Evolutionary conservation across 2,329 filamentous ascomycete species (phyloP).

Genomic region (Arthrobotrys pseudoclavata): DNA sequence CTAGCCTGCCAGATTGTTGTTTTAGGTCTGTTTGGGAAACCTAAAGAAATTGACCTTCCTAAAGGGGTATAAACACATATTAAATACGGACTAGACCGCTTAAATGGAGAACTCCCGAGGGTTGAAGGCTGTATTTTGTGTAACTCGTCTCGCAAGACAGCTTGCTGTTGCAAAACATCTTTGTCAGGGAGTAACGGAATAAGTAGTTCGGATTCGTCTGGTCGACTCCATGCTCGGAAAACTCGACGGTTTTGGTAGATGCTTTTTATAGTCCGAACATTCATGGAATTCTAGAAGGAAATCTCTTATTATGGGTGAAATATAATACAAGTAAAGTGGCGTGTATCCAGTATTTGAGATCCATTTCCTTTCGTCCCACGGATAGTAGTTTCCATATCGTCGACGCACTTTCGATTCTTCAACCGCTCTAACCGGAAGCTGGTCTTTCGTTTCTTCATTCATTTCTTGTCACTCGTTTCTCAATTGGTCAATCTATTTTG

Average conservation of each 20-base stretch:
- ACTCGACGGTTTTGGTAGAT: neutral
- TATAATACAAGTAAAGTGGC: slow-evolving; percentile 26
- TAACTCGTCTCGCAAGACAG: neutral
- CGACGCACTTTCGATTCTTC: slow-evolving; percentile 12
- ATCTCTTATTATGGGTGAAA: neutral
- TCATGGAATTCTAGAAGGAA: neutral
- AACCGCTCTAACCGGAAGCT: slow-evolving; percentile 10
- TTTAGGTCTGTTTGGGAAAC: slow-evolving; percentile 13
- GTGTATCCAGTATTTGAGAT: neutral
- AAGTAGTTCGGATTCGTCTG: neutral
- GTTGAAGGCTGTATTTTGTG: neutral
- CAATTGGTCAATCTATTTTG: neutral
- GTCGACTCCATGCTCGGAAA: neutral
- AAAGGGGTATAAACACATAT: neutral
- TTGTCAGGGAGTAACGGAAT: neutral
- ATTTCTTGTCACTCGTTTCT: slow-evolving; percentile 4
- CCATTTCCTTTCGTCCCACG: slow-evolving; percentile 2
- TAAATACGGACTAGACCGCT: neutral
- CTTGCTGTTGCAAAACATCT: slow-evolving; percentile 10
- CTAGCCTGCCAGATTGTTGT: neutral
- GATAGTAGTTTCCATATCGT: neutral
- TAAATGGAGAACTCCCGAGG: neutral
- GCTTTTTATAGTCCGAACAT: neutral
- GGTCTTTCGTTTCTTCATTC: slow-evolving; percentile 11
- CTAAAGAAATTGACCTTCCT: neutral